A percentile compares a stretch with the other conserved stretches of the same genome.
These are phyloP conservation scores for Harrya chromipes DNA, from an alignment of 768 basidiomycete species.

Conservation along the genomic window DNA sequence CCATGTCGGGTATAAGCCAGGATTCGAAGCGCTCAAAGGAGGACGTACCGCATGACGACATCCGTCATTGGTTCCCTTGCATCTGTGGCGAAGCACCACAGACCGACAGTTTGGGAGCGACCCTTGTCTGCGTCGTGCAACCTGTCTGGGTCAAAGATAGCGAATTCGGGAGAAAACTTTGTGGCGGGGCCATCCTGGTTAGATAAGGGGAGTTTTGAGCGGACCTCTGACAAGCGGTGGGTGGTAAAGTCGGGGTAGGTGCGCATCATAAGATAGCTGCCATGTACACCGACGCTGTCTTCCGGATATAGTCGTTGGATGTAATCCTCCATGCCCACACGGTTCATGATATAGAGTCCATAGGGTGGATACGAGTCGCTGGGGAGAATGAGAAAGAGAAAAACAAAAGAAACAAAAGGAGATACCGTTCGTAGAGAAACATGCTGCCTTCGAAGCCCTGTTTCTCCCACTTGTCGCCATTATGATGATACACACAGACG, in stretches of 20 bases:
- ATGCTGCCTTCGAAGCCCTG: constrained; percentile 85
- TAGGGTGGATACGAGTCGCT: constrained; percentile 80
- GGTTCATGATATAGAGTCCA: constrained; percentile 82
- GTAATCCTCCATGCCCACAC: constrained; percentile 77
- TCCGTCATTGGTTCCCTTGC: constrained; percentile 69
- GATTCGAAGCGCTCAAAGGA: not conserved
- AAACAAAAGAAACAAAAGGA: not conserved
- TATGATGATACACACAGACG: constrained; percentile 77
- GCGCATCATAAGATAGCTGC: constrained; percentile 69
- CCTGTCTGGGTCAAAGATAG: constrained; percentile 40
- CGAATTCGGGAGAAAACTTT: constrained; percentile 52
- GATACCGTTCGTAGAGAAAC: constrained; percentile 81
- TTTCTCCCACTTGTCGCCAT: constrained; percentile 77
- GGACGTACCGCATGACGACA: constrained; percentile 62
- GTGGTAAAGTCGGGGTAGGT: constrained; percentile 68
- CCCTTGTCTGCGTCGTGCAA: constrained; percentile 52
- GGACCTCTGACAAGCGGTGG: constrained; percentile 41
- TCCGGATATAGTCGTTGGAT: constrained; percentile 73
- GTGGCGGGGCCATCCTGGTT: constrained; percentile 32
- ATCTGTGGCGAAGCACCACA: constrained; percentile 74
- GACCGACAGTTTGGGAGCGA: constrained; percentile 54
- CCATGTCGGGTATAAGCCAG: not conserved
- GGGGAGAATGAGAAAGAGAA: constrained; percentile 7
- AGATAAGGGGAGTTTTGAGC: constrained; percentile 20
- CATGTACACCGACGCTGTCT: constrained; percentile 61